Evolutionary conservation across 2,329 filamentous ascomycete species (phyloP).

Genomic region (Geosmithia morbida): DNA sequence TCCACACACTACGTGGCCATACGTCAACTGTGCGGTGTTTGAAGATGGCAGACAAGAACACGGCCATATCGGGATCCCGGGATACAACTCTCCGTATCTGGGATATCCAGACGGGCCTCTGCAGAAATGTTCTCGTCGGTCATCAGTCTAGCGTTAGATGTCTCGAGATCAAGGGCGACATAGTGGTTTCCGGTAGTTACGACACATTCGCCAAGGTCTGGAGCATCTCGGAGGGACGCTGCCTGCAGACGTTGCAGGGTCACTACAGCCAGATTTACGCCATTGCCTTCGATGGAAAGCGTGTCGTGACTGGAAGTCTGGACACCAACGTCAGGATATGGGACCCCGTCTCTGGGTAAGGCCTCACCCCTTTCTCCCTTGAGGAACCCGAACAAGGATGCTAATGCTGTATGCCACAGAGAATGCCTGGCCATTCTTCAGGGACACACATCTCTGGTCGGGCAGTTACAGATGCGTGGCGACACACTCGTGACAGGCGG

Average conservation of each 20-base stretch:
- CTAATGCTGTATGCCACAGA: slow-evolving; percentile 15
- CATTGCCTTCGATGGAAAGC: slow-evolving; percentile 87
- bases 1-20: slow-evolving; percentile 80
- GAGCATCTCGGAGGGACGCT: slow-evolving; percentile 93
- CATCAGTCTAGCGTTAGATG: slow-evolving; percentile 94
- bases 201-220: slow-evolving; percentile 94
- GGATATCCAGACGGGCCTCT: slow-evolving; percentile 80
- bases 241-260: slow-evolving; percentile 75
- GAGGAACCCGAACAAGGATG: neutral
- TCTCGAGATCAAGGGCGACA: slow-evolving; percentile 88
- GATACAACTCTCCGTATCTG: slow-evolving; percentile 92
- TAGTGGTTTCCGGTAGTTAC: slow-evolving; percentile 96
- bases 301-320: slow-evolving; percentile 87
- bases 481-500: slow-evolving; percentile 93
- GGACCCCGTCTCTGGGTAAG: slow-evolving; percentile 79
- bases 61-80: slow-evolving; percentile 89
- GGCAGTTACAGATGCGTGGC: slow-evolving; percentile 88
- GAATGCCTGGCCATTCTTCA: slow-evolving; percentile 85
- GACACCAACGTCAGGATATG: slow-evolving; percentile 96
- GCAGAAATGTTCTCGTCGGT: slow-evolving; percentile 81
- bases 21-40: slow-evolving; percentile 93
- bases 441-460: slow-evolving; percentile 91
- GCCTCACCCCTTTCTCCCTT: neutral
- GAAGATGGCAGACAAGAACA: slow-evolving; percentile 91
- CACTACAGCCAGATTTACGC: slow-evolving; percentile 99